Percentiles rank a stretch among this genome's conserved stretches.
Evolutionary conservation across 176 grass and related monocot species (phyloP).

Genomic region (Triticum urartu): DNA sequence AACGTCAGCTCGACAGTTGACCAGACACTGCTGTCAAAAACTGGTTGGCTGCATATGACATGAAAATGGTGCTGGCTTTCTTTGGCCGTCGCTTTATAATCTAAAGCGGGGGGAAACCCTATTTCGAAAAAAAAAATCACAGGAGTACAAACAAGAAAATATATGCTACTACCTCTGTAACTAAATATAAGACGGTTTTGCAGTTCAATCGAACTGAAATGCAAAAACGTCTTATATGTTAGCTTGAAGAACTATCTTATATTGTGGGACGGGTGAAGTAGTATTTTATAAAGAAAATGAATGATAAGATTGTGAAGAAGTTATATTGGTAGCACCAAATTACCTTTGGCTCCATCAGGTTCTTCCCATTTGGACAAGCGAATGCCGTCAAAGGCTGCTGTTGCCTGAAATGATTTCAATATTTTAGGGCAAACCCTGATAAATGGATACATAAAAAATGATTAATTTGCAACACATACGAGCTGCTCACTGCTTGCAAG

Average conservation of each 20-base stretch:
- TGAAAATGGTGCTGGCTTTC: background rate
- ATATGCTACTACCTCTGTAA: too few species aligned
- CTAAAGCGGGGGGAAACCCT: too few species aligned
- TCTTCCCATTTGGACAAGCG: constrained; percentile 87
- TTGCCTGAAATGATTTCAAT: constrained; percentile 57
- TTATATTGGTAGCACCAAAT: constrained; percentile 3
- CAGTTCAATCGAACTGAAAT: too few species aligned
- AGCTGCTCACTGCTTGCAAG: constrained; percentile 89
- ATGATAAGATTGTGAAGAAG: background rate
- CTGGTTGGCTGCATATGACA: background rate
- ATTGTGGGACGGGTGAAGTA: too few species aligned
- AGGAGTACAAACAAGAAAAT: background rate
- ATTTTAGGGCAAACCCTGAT: constrained; percentile 5
- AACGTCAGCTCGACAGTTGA: constrained; percentile 7
- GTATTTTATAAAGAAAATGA: background rate
- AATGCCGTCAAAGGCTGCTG: constrained; percentile 82
- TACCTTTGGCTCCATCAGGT: constrained; percentile 96
- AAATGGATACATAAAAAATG: constrained; percentile 20
- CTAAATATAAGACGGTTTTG: too few species aligned
- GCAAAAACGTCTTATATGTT: too few species aligned
- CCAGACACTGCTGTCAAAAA: constrained; percentile 5
- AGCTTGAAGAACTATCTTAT: too few species aligned
- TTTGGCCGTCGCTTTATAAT: too few species aligned
- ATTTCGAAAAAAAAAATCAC: too few species aligned
- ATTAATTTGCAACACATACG: constrained; percentile 44